Percentiles rank a stretch among this genome's conserved stretches.
These are phyloP conservation scores for Umbelopsis isabellina DNA, from an alignment of 192 early-diverging fungal genomes.

Conservation along the genomic window DNA sequence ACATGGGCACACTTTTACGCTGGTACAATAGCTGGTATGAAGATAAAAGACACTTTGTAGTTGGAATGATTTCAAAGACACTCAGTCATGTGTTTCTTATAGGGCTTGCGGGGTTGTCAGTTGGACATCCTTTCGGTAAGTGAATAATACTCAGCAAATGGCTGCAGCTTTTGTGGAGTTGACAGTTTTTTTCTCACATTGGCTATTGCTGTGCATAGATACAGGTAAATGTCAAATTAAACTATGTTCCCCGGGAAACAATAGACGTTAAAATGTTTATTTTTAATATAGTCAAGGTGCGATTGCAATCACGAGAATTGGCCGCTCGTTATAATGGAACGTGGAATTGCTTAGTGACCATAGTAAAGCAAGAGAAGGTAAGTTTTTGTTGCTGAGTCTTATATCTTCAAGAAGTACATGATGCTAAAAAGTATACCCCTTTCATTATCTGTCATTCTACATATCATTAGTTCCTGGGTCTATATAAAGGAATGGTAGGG, in stretches of 20 bases:
- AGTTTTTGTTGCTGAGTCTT: not conserved
- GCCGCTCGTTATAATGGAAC: conserved; percentile 58
- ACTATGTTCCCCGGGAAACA: not conserved
- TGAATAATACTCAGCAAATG: not conserved
- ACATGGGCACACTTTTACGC: conserved; percentile 32
- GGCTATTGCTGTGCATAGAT: conserved; percentile 20
- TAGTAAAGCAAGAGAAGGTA: conserved; percentile 61
- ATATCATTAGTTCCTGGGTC: conserved; percentile 48
- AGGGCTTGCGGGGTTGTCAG: conserved; percentile 60
- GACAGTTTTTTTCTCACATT: not conserved
- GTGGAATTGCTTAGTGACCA: conserved; percentile 59
- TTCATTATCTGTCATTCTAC: not conserved
- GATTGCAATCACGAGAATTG: conserved; percentile 56
- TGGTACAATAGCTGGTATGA: conserved; percentile 35
- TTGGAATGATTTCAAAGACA: not conserved
- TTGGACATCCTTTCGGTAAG: conserved; percentile 67
- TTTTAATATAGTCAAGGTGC: conserved; percentile 50
- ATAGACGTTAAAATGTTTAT: too few relatives aligned
- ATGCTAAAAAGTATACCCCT: not conserved
- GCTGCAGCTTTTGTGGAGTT: not conserved
- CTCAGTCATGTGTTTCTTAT: conserved; percentile 13
- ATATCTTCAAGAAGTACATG: conserved; percentile 19
- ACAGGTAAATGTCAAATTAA: conserved; percentile 21
- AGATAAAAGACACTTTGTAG: too few relatives aligned
- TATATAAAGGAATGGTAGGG: conserved; percentile 66